Conservation (phyloP, 2,329 filamentous ascomycete species). For the Cordyceps tenuipes region DNA sequence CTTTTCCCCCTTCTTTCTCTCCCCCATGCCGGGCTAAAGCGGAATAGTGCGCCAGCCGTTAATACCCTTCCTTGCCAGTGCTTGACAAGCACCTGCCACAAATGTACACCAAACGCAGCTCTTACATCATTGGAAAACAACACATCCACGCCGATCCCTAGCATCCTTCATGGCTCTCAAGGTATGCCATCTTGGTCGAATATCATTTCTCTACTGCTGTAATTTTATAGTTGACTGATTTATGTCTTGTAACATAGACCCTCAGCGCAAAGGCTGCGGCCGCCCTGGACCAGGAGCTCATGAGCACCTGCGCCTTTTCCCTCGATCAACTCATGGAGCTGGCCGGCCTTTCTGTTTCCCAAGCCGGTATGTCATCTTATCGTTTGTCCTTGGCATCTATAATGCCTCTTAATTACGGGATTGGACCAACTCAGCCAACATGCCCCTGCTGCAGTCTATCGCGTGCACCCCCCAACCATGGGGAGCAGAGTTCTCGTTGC, state of each 20-base stretch:
- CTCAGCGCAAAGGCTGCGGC: constrained; percentile 81
- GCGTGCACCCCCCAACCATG: constrained; percentile 65
- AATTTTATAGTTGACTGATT: background rate
- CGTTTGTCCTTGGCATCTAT: background rate
- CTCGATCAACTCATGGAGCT: constrained; percentile 97
- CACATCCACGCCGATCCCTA: background rate
- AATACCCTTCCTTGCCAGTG: too few species aligned
- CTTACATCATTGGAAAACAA: constrained; percentile 10
- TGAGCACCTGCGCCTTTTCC: constrained; percentile 81
- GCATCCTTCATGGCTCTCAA: constrained; percentile 25
- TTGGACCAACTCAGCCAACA: background rate
- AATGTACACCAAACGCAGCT: background rate
- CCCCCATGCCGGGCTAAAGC: background rate
- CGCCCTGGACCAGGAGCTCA: constrained; percentile 86
- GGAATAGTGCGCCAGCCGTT: background rate
- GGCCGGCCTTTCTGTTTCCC: constrained; percentile 84
- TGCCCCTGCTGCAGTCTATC: constrained; percentile 56
- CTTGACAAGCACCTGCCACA: too few species aligned
- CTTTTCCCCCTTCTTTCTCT: background rate
- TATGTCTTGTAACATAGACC: constrained; percentile 49
- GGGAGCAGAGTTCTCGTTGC: constrained; percentile 73
- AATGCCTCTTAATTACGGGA: background rate
- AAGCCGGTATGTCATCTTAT: constrained; percentile 55
- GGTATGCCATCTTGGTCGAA: constrained; percentile 14
- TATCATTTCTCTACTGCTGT: background rate